Evolutionary conservation across 2,329 filamentous ascomycete genomes (phyloP), one percentile per base, ranked within the genome.

Genomic region (Phymatotrichopsis omnivora): DNA sequence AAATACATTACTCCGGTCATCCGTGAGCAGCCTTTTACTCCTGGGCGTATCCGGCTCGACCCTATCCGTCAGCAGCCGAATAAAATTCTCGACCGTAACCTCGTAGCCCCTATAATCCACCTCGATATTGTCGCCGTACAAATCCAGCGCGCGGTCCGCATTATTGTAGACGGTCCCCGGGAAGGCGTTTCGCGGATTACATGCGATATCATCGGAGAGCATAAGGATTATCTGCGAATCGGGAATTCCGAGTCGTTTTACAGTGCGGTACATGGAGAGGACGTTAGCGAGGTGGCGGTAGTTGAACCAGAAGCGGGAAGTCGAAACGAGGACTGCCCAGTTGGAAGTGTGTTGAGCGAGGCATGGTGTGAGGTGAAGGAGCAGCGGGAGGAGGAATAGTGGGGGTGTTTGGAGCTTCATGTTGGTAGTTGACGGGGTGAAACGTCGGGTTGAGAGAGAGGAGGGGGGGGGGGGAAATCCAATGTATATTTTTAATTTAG

Each of bases 271-370:
- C 54, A 98, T 79, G 49, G 89, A 95, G 51, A 98, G 78, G 14
- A 94, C 91, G 68, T 98, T 98, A 64, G 91, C 87, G 41, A 98
- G 80, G 65, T 98, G 91, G 47, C 91, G 83, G 67, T 98, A 98
- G 69, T 98, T 98, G 78, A 98, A 98, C 91, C 91, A 98, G 73
- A 98, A 98, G 42, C 91, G 83, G 42, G 91, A 98, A 5, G 91
- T 98, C 55, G 84, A 91, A 48, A 98, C 91, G n/a, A 98, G 79
- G 52, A 98, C 91, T 7, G 91, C 91, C 91, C 91, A 98, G 67
- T 98, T 98, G 62, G 85, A 95, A 12, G 91, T 98, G 67, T 98
- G 91, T 59, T 89, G 81, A 56, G 78, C 75, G 22, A 63, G 63
- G 17, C 64, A 57, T 22, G 40, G 46, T 40, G 43, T 40, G 25